Conservation (phyloP, 2,329 filamentous ascomycete genomes). For the Helicocarpus griseus region DNA sequence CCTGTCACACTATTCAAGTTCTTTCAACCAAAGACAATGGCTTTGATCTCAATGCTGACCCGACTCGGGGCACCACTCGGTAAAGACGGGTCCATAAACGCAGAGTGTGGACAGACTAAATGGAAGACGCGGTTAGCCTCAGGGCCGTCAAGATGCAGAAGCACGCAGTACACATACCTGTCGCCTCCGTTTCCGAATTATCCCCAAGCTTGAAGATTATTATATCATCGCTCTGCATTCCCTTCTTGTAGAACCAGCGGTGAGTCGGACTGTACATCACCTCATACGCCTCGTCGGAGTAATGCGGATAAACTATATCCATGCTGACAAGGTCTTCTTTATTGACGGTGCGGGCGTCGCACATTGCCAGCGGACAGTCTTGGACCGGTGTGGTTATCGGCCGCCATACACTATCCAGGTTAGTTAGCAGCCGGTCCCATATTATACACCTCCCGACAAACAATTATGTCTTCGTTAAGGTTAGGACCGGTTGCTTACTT, state of each 20-base stretch:
- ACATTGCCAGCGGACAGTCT: constrained; percentile 1
- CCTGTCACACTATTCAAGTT: too few relatives aligned
- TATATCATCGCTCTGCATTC: neutral
- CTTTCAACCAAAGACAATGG: constrained; percentile 2
- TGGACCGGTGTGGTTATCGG: neutral
- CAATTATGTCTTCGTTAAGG: too few relatives aligned
- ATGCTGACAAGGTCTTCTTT: neutral
- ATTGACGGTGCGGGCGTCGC: neutral
- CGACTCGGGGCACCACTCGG: neutral
- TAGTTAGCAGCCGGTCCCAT: too few relatives aligned
- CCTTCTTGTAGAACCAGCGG: neutral
- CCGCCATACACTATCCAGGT: neutral
- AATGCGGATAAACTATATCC: neutral
- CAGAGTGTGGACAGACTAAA: neutral
- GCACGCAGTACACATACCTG: neutral
- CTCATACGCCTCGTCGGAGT: neutral
- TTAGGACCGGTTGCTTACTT: too few relatives aligned
- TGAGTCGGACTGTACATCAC: neutral
- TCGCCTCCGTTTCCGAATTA: neutral
- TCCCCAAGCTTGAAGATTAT: neutral
- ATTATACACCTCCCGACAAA: neutral
- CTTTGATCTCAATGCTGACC: neutral
- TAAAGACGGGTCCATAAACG: neutral
- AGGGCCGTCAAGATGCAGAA: neutral
- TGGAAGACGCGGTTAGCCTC: too few relatives aligned